Conservation (phyloP, 129 eudicot genomes). For the Heracleum sosnowskyi region DNA sequence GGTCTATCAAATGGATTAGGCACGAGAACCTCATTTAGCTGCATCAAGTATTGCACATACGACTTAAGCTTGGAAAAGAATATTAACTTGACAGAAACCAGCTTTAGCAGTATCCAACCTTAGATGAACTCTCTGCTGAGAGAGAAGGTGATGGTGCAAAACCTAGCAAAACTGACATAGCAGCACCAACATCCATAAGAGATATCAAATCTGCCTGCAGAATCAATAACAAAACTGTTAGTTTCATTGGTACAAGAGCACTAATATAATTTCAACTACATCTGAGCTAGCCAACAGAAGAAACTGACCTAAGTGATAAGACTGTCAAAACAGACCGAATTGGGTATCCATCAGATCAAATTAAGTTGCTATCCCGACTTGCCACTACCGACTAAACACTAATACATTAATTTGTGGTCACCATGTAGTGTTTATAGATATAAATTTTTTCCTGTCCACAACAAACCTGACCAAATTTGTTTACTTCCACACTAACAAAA, state of each 20-base stretch:
- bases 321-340: no score
- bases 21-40: slow-evolving; percentile 75
- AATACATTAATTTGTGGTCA: background rate
- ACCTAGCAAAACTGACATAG: slow-evolving; percentile 82
- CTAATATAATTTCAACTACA: no score
- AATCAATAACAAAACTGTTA: background rate
- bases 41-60: slow-evolving; percentile 22
- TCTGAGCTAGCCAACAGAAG: no score
- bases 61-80: slow-evolving; percentile 10
- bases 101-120: slow-evolving; percentile 27
- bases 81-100: background rate
- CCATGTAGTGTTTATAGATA: background rate
- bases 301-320: no score
- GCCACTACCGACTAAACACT: background rate
- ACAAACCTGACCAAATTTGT: background rate
- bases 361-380: no score
- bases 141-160: slow-evolving; percentile 66
- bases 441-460: no score
- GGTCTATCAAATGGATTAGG: slow-evolving; percentile 90
- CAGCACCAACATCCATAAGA: slow-evolving; percentile 68
- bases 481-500: background rate
- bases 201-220: slow-evolving; percentile 53
- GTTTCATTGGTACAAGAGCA: background rate
- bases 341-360: no score
- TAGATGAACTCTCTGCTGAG: slow-evolving; percentile 62